Evolutionary conservation across 371 early-diverging fungal species (phyloP), one percentile per base, ranked within the genome.

Genomic region (Umbelopsis sp.): DNA sequence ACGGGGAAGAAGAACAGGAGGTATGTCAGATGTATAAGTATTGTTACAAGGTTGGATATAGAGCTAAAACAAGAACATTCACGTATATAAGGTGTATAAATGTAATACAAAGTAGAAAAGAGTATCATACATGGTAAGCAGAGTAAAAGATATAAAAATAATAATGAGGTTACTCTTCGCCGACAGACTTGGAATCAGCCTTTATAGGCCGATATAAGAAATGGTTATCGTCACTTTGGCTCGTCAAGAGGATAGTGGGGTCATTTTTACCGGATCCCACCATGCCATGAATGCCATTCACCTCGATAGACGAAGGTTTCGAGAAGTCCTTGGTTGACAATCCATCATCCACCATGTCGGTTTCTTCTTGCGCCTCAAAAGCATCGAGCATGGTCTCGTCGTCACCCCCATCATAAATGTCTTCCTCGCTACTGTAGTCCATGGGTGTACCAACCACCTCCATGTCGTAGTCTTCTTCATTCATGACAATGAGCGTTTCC

Each of bases 301-400:
- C 8, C 5, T 57, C 29, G 4, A 48, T 48, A 48, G 57, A 57
- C 1, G 57, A 35, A 18, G 57, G 14, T 35, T 57, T 57, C 18
- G 29, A 24, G 18, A 12, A 57, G 18, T 57, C 57, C 29, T 57
- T 57, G 14, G 57, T 29, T 35, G 57, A 14, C 35, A 35, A 16
- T n/a, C 16, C 35, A 14, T 57, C 57, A 35, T 57, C 29, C 4
- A 57, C 32, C 57, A 57, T 57, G 14, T 57, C 57, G 7, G 57
- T n/a, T 57, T 57, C 57, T 57, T 57, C 57, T 35, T 57, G 57
- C 5, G 57, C 57, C n/a, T 65, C 66, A 65, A 50, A 50, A 14
- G 66, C 66, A 32, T 65, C 66, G 10, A 50, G 48, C 66, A 65
- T 65, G 4, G 66, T 65, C 24, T 48, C 66, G 37, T 65, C 66